phyloP scores from a whole-genome alignment of 169 alveolate species.

The Plasmodium gonderi region DNA sequence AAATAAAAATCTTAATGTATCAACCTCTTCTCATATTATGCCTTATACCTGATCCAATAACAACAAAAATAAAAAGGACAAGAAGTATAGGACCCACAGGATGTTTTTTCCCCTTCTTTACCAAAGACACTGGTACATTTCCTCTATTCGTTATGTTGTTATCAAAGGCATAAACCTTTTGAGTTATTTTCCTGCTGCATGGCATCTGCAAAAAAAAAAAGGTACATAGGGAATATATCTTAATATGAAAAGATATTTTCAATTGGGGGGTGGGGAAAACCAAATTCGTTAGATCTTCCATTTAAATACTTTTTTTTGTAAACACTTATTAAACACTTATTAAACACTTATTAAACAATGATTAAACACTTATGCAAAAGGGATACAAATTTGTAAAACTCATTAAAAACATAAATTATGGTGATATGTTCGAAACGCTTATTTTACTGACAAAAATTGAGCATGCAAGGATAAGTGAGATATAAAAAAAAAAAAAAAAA shows the following conservation, averaged over 20 bases:
- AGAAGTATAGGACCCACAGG: slow-evolving; percentile 74
- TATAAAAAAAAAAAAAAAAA: too few relatives aligned
- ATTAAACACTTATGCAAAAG: too few relatives aligned
- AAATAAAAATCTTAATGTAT: background rate
- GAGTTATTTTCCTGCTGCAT: slow-evolving; percentile 51
- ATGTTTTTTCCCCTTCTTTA: slow-evolving; percentile 54
- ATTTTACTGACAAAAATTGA: too few relatives aligned
- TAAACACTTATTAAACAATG: too few relatives aligned
- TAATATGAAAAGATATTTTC: background rate
- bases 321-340: too few relatives aligned
- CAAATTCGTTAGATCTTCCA: too few relatives aligned
- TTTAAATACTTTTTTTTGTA: too few relatives aligned
- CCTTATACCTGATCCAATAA: slow-evolving; percentile 72
- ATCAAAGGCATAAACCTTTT: slow-evolving; percentile 65
- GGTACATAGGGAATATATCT: background rate
- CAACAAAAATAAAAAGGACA: slow-evolving; percentile 57
- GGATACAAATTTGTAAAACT: too few relatives aligned
- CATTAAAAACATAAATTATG: too few relatives aligned
- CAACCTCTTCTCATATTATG: background rate
- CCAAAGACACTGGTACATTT: slow-evolving; percentile 57
- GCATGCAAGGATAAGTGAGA: too few relatives aligned
- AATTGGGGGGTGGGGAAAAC: background rate
- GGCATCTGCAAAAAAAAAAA: slow-evolving; percentile 16
- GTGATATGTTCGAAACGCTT: too few relatives aligned
- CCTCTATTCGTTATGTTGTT: slow-evolving; percentile 50